Evolutionary conservation across 2,329 filamentous ascomycete species (phyloP).

Genomic region (Cladophialophora chaetospira): DNA sequence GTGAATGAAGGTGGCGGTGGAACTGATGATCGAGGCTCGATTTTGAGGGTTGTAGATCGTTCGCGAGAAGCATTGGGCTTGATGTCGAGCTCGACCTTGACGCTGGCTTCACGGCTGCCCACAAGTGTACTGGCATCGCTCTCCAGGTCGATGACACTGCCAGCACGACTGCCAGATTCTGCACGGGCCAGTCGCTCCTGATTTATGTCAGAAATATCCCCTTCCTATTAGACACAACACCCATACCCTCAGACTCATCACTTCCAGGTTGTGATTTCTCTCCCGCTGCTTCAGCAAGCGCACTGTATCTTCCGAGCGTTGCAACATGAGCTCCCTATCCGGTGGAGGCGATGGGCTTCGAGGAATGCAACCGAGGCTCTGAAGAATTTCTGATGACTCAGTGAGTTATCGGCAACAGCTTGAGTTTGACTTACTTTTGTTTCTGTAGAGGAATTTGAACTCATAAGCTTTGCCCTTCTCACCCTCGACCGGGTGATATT

Average conservation of each 20-base stretch:
- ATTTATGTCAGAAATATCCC: neutral
- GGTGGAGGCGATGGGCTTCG: conserved; percentile 16
- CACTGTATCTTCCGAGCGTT: neutral
- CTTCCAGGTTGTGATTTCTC: neutral
- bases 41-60: neutral
- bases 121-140: neutral
- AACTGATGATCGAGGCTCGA: neutral
- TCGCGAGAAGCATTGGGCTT: neutral
- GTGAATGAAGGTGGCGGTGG: neutral
- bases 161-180: neutral
- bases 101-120: neutral
- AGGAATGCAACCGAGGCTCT: conserved; percentile 21
- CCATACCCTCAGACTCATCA: neutral
- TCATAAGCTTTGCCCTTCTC: neutral
- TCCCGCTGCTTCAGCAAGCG: neutral
- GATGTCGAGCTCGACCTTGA: neutral
- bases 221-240: neutral
- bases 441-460: conserved; percentile 19
- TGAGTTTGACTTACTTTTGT: neutral
- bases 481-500: neutral
- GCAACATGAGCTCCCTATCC: conserved; percentile 1
- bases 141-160: neutral
- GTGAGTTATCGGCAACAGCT: neutral
- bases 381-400: conserved; percentile 15
- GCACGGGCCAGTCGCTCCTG: conserved; percentile 1